These are phyloP conservation scores for Aegle marmelos DNA, from an alignment of 345 rosid genomes.

Conservation along the genomic window DNA sequence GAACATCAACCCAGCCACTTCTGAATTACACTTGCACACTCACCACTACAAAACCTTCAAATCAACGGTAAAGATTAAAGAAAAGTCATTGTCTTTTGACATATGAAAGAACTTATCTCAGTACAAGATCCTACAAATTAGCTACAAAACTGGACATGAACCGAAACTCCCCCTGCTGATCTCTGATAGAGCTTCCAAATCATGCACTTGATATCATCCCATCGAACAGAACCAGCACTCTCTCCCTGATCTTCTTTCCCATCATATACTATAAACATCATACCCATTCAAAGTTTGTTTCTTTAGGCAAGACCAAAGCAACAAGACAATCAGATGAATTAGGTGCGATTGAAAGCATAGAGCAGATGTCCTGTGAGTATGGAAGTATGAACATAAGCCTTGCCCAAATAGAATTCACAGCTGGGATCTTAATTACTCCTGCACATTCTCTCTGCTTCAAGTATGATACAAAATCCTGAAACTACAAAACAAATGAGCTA, in stretches of 20 bases:
- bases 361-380: conserved; percentile 64
- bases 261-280: conserved; percentile 18
- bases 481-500: conserved; percentile 40
- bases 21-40: background rate
- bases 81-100: background rate
- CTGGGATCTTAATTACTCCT: conserved; percentile 92
- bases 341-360: conserved; percentile 67
- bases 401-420: conserved; percentile 71
- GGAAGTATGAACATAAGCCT: conserved; percentile 95
- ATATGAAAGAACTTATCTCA: background rate
- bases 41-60: background rate
- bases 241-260: background rate
- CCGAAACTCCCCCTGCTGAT: background rate
- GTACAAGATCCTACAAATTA: background rate
- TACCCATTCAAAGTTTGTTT: conserved; percentile 68
- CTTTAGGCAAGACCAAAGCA: conserved; percentile 87
- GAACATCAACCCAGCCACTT: background rate
- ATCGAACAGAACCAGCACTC: background rate
- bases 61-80: background rate
- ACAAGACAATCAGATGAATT: conserved; percentile 55
- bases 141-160: background rate
- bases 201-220: background rate
- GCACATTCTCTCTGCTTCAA: conserved; percentile 96
- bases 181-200: background rate
- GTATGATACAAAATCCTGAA: conserved; percentile 87